Evolutionary conservation across 495 filamentous ascomycete species (phyloP).

Genomic region (Lasiosphaeria ovina): DNA sequence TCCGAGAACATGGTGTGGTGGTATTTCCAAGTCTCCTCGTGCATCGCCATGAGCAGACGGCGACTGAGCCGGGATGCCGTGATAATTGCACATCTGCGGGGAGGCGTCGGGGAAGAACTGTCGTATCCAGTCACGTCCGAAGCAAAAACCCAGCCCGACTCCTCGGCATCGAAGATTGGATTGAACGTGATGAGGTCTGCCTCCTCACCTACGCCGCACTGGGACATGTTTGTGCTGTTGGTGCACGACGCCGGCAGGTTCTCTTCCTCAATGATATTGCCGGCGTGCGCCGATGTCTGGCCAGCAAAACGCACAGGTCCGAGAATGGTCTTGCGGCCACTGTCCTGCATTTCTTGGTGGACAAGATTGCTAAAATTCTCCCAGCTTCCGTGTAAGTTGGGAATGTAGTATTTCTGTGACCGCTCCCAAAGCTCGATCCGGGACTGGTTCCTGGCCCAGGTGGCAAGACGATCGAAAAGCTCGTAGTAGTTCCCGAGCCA

Average conservation of each 20-base stretch:
- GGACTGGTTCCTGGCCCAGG: conserved; percentile 76
- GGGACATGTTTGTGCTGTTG: conserved; percentile 22
- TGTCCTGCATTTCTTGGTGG: conserved; percentile 45
- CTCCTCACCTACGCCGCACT: conserved; percentile 85
- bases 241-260: conserved; percentile 54
- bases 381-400: conserved; percentile 80
- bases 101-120: conserved; percentile 58
- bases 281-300: conserved; percentile 55
- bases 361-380: conserved; percentile 69
- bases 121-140: conserved; percentile 88
- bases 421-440: conserved; percentile 89
- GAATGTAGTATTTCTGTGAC: conserved; percentile 86
- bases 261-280: conserved; percentile 56
- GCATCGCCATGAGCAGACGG: conserved; percentile 81
- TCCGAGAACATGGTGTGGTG: conserved; percentile 89
- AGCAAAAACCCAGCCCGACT: conserved; percentile 82
- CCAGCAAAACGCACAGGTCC: conserved; percentile 68
- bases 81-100: conserved; percentile 80
- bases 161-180: conserved; percentile 84
- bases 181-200: conserved; percentile 95
- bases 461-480: conserved; percentile 70
- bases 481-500: conserved; percentile 95
- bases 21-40: conserved; percentile 74
- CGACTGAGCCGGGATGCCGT: conserved; percentile 78
- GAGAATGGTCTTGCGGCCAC: conserved; percentile 68